Base-by-base conservation (phyloP, 2,329 filamentous ascomycete genomes). In the Claviceps cyperi region DNA sequence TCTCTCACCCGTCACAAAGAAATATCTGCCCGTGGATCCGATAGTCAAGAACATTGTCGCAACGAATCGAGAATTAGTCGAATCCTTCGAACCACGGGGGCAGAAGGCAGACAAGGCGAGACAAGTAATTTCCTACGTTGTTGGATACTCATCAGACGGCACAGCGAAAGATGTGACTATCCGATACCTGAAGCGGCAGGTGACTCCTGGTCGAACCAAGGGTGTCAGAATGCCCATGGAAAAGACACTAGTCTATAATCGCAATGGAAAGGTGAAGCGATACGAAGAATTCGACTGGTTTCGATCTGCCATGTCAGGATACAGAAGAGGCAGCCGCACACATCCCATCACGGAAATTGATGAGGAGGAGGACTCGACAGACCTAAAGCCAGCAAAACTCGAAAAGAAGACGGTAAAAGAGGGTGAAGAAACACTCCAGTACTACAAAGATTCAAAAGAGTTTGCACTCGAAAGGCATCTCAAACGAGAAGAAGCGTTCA, bases 121-220 rank as follows among this genome's bases (percentile, higher is more conserved):
- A 57, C 91, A 97, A 64, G 80, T 94, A 13, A 88, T 95, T 60
- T 86, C 86, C 44, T 98, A 98, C 60, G 77, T 94, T 2, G 73
- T 97, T 19, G 90, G 84, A 0, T 87, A 86, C 65, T 87, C 86
- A 0, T 68, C 78, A 3, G 90, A 97, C 61, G 87, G 86, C 2
- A 90, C 88, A 0, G 90, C 88, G 13, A 97, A 97, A 63, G 92
- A 98, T 62, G 85, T 98, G 15, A 98, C 92, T 0, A 82, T 92
- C 11, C 79, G 92, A 28, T 98, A 98, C 63, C 70, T 98, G 7
- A 90, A 84, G 59, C 80, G 83, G 21, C 85, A 85, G 51, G 76
- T 84, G 49, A 81, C 89, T 62, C 92, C 92, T 0, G 91, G 92
- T 4, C 85, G 89, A 57, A 94, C 91, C 0, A 97, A 95, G 62